Evolutionary conservation across 352 stramenopile genomes (phyloP), one percentile per base, ranked within the genome.

Genomic region (Peronosclerospora sorghi): DNA sequence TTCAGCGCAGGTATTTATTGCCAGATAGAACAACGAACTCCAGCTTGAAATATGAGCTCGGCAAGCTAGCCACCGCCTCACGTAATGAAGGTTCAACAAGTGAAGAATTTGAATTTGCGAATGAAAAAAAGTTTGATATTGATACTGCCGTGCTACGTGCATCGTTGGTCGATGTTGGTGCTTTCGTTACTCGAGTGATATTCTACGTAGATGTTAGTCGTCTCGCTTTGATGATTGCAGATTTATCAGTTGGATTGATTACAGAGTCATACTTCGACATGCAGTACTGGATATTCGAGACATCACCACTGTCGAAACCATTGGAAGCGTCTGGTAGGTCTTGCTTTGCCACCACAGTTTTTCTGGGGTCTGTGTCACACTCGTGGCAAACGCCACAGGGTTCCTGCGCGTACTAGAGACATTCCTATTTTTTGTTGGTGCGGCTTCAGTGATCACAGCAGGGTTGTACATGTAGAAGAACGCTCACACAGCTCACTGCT

Each of bases 221-320:
- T 45, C 51, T 62, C 30, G 41, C 41, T 24, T 13, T 73, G 35
- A 19, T 59, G 17, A 41, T 60, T 20, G 34, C 53, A 20, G 59
- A 73, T 42, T 45, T 77, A n/a, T 39, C 56, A 24, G 43, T 68
- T 20, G 47, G 52, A 26, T 46, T 86, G 17, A 61, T 79, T 20
- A 80, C 68, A 0, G 65, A 86, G 35, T 86, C 73, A 32, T 86
- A 80, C 40, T 67, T 63, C 12, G 59, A 68, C 24, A 46, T 86
- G 28, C 51, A 2, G 53, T 60, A 19, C 48, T 86, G 17, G 73
- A 86, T 30, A 73, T 82, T n/a, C 63, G 70, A 24, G 73, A 64
- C 14, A 57, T 72, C 24, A 57, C 60, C 8, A 56, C 65, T 9
- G 63, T 73, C 24, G 65, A 72, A 20, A 64, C 39, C 2, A 48